phyloP scores from a whole-genome alignment of 108 stramenopile genomes.

The Cyclotella cryptica region DNA sequence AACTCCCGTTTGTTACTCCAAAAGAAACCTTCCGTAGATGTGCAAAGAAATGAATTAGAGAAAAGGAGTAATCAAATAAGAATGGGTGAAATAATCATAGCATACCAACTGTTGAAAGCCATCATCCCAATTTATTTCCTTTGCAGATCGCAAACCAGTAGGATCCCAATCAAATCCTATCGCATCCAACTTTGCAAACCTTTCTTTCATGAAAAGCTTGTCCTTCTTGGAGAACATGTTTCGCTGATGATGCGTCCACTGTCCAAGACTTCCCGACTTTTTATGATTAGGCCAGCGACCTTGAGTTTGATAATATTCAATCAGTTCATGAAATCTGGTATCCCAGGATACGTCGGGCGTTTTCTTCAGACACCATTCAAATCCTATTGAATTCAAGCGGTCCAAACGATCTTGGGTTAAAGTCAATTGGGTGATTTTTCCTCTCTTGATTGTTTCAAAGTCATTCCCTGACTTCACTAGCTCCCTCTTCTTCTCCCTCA shows the following conservation, averaged over 20 bases:
- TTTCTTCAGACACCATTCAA: not conserved
- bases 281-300: not conserved
- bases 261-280: not conserved
- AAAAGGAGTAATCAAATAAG: not conserved
- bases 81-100: not conserved
- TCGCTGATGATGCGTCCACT: not conserved
- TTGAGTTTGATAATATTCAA: not conserved
- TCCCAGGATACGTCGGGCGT: not conserved
- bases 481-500: not conserved
- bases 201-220: constrained; percentile 1
- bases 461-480: not conserved
- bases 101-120: constrained; percentile 2
- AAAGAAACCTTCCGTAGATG: not conserved
- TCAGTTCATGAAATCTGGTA: constrained; percentile 1
- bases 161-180: constrained; percentile 10
- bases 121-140: not conserved
- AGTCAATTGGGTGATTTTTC: not conserved
- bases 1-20: not conserved
- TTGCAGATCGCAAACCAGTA: not conserved
- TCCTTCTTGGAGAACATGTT: not conserved
- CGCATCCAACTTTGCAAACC: constrained; percentile 4
- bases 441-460: not conserved
- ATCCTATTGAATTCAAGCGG: not conserved
- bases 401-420: not conserved
- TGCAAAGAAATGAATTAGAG: not conserved